Percentiles rank a stretch among this genome's conserved stretches.
These are phyloP conservation scores for Elaeis oleifera DNA, from an alignment of 202 grass and related monocot genomes.

Conservation along the genomic window DNA sequence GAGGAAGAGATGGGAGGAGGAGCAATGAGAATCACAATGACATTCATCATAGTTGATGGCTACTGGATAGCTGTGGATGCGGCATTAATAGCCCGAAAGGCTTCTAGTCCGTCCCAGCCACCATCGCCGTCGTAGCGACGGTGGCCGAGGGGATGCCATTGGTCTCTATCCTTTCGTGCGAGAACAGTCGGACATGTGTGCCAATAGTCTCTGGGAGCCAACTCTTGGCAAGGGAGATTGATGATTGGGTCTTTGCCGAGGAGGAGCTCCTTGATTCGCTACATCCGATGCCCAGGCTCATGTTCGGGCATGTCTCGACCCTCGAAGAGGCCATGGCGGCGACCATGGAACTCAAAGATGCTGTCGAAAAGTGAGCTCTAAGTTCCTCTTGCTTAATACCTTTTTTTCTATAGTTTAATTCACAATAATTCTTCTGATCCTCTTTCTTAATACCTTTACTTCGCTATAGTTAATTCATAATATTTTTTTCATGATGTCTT, in stretches of 20 bases:
- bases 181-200: conserved; percentile 17
- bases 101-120: neutral
- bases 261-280: neutral
- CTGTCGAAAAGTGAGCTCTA: conserved; percentile 42
- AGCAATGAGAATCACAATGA: neutral
- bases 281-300: conserved; percentile 45
- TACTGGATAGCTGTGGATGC: conserved; percentile 18
- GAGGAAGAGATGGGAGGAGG: neutral
- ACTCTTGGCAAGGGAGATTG: too few species aligned
- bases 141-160: conserved; percentile 4
- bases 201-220: conserved; percentile 7
- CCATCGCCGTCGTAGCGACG: conserved; percentile 4
- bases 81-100: conserved; percentile 9
- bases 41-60: neutral
- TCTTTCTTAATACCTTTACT: too few species aligned
- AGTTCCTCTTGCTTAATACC: too few species aligned
- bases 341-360: conserved; percentile 45
- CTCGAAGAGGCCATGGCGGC: conserved; percentile 68
- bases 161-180: conserved; percentile 23
- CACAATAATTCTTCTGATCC: too few species aligned
- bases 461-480: too few species aligned
- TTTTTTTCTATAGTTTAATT: too few species aligned
- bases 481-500: too few species aligned
- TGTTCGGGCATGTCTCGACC: conserved; percentile 56
- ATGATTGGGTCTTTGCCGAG: neutral